Evolutionary conservation across 164 flowering plant species (phyloP).

Genomic region (Vitis labrusca): DNA sequence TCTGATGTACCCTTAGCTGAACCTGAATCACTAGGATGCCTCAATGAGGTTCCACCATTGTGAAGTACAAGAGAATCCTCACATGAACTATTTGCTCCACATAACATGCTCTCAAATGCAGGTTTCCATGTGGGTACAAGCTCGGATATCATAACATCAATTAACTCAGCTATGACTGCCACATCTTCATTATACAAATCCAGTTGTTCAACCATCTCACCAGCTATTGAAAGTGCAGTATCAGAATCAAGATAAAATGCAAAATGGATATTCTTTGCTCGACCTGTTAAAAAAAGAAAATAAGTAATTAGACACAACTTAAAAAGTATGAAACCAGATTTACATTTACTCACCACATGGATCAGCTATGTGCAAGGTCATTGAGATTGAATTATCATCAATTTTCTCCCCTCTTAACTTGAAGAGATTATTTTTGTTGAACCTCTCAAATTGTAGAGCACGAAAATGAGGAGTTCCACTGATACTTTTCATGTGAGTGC

Average conservation of each 20-base stretch:
- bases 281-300: slow-evolving; percentile 38
- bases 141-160: slow-evolving; percentile 52
- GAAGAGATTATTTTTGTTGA: slow-evolving; percentile 44
- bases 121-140: slow-evolving; percentile 52
- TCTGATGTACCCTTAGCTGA: not conserved
- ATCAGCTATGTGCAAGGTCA: slow-evolving; percentile 57
- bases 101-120: slow-evolving; percentile 21
- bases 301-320: not conserved
- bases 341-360: slow-evolving; percentile 35
- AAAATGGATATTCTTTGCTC: slow-evolving; percentile 55
- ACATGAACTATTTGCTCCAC: slow-evolving; percentile 13
- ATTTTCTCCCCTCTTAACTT: slow-evolving; percentile 47
- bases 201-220: slow-evolving; percentile 82
- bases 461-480: slow-evolving; percentile 22
- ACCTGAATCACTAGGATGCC: slow-evolving; percentile 19
- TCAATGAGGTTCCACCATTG: slow-evolving; percentile 12
- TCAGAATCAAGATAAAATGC: slow-evolving; percentile 60
- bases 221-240: slow-evolving; percentile 59
- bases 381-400: slow-evolving; percentile 45
- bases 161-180: slow-evolving; percentile 53
- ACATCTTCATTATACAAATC: slow-evolving; percentile 52
- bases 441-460: slow-evolving; percentile 38
- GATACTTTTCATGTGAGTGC: slow-evolving; percentile 22
- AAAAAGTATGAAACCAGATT: not conserved
- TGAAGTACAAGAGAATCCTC: slow-evolving; percentile 11